Conservation (phyloP, 2,329 filamentous ascomycete species). For the Lizonia empirigonia region DNA sequence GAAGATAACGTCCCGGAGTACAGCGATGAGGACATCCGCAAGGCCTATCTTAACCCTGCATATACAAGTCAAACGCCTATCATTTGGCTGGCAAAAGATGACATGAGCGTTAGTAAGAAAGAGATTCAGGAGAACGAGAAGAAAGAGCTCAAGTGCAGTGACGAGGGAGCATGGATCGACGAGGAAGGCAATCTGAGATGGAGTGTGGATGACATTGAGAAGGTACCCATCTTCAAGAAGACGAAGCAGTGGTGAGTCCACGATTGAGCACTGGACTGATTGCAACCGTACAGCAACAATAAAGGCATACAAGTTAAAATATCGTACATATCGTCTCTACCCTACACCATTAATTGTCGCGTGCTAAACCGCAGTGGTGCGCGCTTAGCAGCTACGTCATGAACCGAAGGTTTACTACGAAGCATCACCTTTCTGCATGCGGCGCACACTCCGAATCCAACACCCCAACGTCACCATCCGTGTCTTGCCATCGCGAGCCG, state of each 20-base stretch:
- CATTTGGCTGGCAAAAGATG: conserved; percentile 44
- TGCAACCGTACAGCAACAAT: no score
- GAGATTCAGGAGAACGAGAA: conserved; percentile 41
- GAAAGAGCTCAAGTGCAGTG: conserved; percentile 34
- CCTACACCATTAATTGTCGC: neutral
- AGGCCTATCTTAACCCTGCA: conserved; percentile 45
- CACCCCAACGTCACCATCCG: neutral
- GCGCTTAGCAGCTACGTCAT: conserved; percentile 8
- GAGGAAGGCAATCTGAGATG: conserved; percentile 37
- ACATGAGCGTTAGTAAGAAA: conserved; percentile 40
- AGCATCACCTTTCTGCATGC: conserved; percentile 1
- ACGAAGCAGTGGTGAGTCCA: conserved; percentile 33
- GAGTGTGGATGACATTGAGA: conserved; percentile 39
- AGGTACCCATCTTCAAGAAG: conserved; percentile 44
- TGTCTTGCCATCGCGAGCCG: neutral
- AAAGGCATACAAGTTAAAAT: no score
- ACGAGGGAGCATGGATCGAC: conserved; percentile 45
- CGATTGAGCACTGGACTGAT: neutral
- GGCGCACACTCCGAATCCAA: neutral
- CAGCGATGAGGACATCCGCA: conserved; percentile 40
- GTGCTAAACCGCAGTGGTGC: neutral
- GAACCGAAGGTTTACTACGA: conserved; percentile 1
- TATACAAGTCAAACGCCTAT: conserved; percentile 41
- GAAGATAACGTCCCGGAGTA: conserved; percentile 42
- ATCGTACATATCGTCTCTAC: no score